Evolutionary conservation across 805 yeast genomes (phyloP), one percentile per base, ranked within the genome.

Genomic region (Tetrapisispora phaffii): DNA sequence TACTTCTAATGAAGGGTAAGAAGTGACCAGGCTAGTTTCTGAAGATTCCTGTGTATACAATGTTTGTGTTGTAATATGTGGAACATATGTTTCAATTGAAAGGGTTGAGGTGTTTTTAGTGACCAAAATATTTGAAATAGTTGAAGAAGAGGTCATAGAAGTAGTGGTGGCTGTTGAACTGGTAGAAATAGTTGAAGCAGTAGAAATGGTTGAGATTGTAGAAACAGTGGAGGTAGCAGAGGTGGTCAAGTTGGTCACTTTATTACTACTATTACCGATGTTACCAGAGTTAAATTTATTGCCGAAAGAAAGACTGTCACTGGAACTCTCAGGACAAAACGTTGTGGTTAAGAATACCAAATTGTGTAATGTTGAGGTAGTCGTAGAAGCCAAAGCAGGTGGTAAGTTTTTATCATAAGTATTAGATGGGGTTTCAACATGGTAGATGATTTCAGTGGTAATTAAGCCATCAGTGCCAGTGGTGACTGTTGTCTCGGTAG

Each of bases 401-500:
- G 44, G 23, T 4, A 29, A 12, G 19, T 36, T 32, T 24, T 16
- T 39, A n/a, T 34, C 21, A 8, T 16, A 2, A 17, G 32, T 12
- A 13, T 31, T 17, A 16, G 39, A 31, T 38, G 54, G 53, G 7
- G 55, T 53, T 24, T 50, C 52, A 26, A 50, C 49, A 34, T 46
- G 40, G 42, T 32, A 41, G 23, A 51, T 47, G n/a, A 44, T 44
- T 35, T 47, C 52, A 9, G 51, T 45, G 10, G 51, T 49, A 3
- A 49, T 23, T 2, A n/a, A 17, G n/a, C 43, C 34, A 20, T 44
- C 47, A 13, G 44, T 35, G 29, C 44, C 50, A 13, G 46, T 44
- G 10, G 50, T 46, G 4, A 12, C 22, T 5, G 55, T 47, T n/a
- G 51, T 36, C 7, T 48, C 53, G 17, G 54, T 54, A 19, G 56